These are phyloP conservation scores for Chaetomiaceae sp. DNA, from an alignment of 2,329 filamentous ascomycete genomes.

Conservation along the genomic window DNA sequence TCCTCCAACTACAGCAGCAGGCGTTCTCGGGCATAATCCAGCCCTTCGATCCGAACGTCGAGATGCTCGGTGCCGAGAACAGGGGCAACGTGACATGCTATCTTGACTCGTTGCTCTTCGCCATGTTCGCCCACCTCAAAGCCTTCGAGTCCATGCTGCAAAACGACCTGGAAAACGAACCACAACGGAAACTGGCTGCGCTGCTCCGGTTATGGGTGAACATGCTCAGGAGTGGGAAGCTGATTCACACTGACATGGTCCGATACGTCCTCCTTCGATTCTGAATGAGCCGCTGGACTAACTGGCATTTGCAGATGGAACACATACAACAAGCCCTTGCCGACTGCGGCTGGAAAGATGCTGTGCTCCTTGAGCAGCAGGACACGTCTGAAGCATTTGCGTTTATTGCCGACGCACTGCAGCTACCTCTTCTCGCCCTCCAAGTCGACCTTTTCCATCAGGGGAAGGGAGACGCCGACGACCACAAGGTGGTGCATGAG, in stretches of 20 bases:
- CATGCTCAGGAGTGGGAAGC: conserved; percentile 72
- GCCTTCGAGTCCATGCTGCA: conserved; percentile 92
- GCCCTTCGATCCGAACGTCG: conserved; percentile 63
- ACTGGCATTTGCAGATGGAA: conserved; percentile 56
- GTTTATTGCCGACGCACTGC: conserved; percentile 85
- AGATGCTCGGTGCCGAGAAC: conserved; percentile 81
- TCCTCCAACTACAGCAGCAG: conserved; percentile 72
- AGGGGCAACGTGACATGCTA: conserved; percentile 87
- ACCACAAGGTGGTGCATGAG: conserved; percentile 94
- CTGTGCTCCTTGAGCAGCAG: conserved; percentile 71
- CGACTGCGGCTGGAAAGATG: conserved; percentile 84
- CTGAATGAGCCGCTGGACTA: neutral
- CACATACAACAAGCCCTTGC: conserved; percentile 75
- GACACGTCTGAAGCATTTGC: conserved; percentile 94
- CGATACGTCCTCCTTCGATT: conserved; percentile 21
- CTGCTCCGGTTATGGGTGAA: conserved; percentile 89
- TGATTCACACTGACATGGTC: conserved; percentile 82
- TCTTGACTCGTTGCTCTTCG: conserved; percentile 82
- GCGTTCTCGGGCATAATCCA: conserved; percentile 74
- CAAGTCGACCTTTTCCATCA: conserved; percentile 91
- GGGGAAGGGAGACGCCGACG: conserved; percentile 75
- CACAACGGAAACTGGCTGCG: conserved; percentile 65
- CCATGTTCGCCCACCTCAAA: conserved; percentile 88
- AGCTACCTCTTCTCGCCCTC: conserved; percentile 78
- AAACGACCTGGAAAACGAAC: conserved; percentile 66